Conservation (phyloP, 2,329 filamentous ascomycete genomes). For the Pestalotiopsis sp. region DNA sequence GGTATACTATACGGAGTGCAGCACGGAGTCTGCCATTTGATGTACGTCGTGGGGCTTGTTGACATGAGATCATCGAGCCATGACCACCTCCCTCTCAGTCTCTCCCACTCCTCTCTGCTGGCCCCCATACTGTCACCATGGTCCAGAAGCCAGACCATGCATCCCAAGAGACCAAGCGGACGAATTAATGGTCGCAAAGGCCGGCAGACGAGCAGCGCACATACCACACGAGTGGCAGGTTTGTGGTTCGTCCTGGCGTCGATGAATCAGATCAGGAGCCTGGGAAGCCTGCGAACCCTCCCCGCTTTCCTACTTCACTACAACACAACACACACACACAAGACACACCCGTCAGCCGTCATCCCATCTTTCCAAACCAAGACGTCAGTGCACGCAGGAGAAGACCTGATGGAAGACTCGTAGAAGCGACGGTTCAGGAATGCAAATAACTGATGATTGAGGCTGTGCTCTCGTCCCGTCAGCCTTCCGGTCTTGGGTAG, state of each 20-base stretch:
- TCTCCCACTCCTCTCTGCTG: neutral
- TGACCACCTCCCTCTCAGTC: neutral
- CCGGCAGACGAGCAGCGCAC: slow-evolving; percentile 7
- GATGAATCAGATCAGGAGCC: neutral
- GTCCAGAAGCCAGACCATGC: neutral
- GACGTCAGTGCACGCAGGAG: slow-evolving; percentile 3
- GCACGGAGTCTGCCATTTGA: neutral
- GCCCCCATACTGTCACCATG: neutral
- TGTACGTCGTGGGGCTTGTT: neutral
- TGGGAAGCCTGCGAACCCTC: neutral
- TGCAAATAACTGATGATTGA: slow-evolving; percentile 1
- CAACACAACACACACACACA: neutral
- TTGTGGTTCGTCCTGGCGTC: neutral
- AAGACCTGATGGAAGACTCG: neutral
- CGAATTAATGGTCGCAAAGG: slow-evolving; percentile 5
- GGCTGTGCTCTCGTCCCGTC: slow-evolving; percentile 2
- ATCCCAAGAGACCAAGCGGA: slow-evolving; percentile 1
- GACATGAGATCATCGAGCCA: slow-evolving; percentile 10
- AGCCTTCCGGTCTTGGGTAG: slow-evolving; percentile 1
- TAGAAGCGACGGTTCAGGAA: slow-evolving; percentile 2
- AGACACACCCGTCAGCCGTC: neutral
- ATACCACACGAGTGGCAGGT: neutral
- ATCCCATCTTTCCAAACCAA: neutral
- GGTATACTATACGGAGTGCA: neutral
- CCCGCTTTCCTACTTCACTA: neutral